Evolutionary conservation across 352 stramenopile genomes (phyloP).

Genomic region (Globisporangium irregulare): DNA sequence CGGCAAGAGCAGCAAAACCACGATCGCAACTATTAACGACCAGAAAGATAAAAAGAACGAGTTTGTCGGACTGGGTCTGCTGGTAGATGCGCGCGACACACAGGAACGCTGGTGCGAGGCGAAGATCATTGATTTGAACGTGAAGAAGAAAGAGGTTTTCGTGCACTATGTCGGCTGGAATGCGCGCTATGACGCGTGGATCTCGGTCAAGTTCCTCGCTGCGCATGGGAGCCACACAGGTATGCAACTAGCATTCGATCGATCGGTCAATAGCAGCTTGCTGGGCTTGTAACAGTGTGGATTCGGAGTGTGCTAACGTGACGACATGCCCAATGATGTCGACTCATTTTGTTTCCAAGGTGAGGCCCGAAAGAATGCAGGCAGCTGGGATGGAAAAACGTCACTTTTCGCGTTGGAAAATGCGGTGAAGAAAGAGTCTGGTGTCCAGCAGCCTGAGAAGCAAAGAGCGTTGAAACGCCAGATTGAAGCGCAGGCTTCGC

Average conservation of each 20-base stretch:
- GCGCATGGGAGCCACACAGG: conserved; percentile 55
- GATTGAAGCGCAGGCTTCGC: not conserved
- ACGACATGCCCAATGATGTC: not conserved
- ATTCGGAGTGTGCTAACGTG: not conserved
- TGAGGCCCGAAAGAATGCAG: conserved; percentile 25
- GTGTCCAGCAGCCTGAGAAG: conserved; percentile 11
- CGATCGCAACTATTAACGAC: too few species aligned
- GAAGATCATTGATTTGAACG: conserved; percentile 51
- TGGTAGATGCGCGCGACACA: conserved; percentile 60
- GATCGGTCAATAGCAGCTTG: not conserved
- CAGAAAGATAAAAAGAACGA: not conserved
- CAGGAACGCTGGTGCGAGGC: conserved; percentile 59
- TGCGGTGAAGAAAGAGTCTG: conserved; percentile 14
- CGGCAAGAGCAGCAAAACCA: not conserved
- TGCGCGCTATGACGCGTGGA: conserved; percentile 64
- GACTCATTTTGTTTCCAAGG: not conserved
- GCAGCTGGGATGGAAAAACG: conserved; percentile 55
- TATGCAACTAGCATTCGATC: not conserved
- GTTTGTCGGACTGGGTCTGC: conserved; percentile 33
- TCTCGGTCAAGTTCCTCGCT: conserved; percentile 35
- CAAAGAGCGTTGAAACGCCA: not conserved
- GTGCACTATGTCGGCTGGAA: conserved; percentile 84
- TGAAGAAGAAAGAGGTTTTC: conserved; percentile 31
- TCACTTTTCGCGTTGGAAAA: conserved; percentile 31
- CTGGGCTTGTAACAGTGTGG: not conserved